Conservation (phyloP, 305 asterid species). For the Stenogyne calaminthoides region DNA sequence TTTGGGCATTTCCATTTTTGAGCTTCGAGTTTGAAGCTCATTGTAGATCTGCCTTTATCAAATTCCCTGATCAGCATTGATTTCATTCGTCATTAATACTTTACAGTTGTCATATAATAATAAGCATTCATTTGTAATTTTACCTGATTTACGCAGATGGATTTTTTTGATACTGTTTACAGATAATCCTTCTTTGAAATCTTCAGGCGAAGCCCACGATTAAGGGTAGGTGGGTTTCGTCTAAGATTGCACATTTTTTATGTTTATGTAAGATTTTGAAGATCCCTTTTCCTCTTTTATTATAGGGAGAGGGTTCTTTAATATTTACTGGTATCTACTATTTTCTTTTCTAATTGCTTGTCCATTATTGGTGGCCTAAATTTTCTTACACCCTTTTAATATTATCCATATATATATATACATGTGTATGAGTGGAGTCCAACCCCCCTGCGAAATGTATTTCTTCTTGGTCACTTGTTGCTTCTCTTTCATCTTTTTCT, state of each 20-base stretch:
- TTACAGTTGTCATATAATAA: not conserved
- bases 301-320: constrained; percentile 27
- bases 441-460: constrained; percentile 58
- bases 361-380: constrained; percentile 58
- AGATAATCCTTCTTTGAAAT: constrained; percentile 15
- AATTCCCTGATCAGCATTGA: constrained; percentile 7
- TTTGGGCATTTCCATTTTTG: constrained; percentile 7
- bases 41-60: constrained; percentile 24
- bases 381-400: constrained; percentile 34
- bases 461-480: constrained; percentile 74
- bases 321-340: constrained; percentile 18
- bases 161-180: constrained; percentile 16
- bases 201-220: constrained; percentile 55
- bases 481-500: constrained; percentile 68
- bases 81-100: not conserved
- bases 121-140: not conserved
- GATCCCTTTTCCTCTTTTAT: constrained; percentile 41
- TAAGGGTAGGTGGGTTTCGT: constrained; percentile 58
- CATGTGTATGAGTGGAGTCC: constrained; percentile 39
- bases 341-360: constrained; percentile 29
- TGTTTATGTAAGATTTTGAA: constrained; percentile 35
- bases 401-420: constrained; percentile 16
- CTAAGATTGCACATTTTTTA: constrained; percentile 19
- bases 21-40: not conserved
- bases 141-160: constrained; percentile 8